phyloP scores from a whole-genome alignment of 192 early-diverging fungal species.

The Pilobolus umbonatus region DNA sequence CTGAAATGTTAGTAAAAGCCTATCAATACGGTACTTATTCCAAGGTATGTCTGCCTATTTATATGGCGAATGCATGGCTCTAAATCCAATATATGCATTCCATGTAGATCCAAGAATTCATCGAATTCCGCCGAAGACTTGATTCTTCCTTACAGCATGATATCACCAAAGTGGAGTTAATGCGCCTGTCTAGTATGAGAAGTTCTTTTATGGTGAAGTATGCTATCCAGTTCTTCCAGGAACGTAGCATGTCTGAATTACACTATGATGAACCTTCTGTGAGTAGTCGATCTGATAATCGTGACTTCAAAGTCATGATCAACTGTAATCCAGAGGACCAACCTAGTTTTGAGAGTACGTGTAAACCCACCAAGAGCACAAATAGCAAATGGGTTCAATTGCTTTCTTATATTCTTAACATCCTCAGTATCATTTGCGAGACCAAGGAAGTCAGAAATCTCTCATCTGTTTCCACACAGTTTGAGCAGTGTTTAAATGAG shows the following conservation, averaged over 20 bases:
- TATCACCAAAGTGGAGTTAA: conserved; percentile 58
- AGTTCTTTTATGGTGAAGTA: conserved; percentile 44
- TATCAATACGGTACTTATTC: conserved; percentile 84
- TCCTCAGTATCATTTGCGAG: conserved; percentile 27
- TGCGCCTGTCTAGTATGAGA: conserved; percentile 58
- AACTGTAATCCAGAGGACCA: conserved; percentile 42
- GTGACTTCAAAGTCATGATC: conserved; percentile 64
- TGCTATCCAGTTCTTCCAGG: conserved; percentile 46
- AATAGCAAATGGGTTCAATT: conserved; percentile 22
- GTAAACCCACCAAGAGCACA: conserved; percentile 33
- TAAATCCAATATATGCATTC: background rate
- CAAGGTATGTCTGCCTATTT: conserved; percentile 66
- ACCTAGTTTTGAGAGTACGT: conserved; percentile 34
- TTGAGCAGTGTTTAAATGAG: background rate
- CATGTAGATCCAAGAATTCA: conserved; percentile 77
- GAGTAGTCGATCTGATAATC: conserved; percentile 57
- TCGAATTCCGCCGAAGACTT: conserved; percentile 72
- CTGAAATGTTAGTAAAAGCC: conserved; percentile 81
- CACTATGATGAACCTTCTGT: conserved; percentile 48
- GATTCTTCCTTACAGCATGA: conserved; percentile 70
- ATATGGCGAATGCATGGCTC: background rate
- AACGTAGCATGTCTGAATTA: conserved; percentile 50
- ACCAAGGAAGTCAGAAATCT: conserved; percentile 16
- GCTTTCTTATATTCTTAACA: conserved; percentile 29
- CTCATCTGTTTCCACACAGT: conserved; percentile 2